Evolutionary conservation across 192 early-diverging fungal species (phyloP), one percentile per base, ranked within the genome.

Genomic region (Helicostylum pulchrum): DNA sequence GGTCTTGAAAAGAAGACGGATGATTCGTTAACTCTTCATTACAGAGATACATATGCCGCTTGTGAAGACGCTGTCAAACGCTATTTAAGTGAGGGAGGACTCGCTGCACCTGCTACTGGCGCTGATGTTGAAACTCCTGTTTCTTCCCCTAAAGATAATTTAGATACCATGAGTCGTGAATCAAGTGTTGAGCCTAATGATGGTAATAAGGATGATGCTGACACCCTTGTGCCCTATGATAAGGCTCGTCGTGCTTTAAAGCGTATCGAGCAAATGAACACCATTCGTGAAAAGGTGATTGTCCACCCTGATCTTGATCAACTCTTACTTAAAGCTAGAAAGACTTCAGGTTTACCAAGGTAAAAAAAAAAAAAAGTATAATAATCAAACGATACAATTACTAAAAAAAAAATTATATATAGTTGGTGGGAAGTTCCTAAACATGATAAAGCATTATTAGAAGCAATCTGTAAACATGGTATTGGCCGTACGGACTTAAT

Each of bases 391-490:
- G n/a, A n/a, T n/a, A n/a, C n/a, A n/a, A n/a, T 26, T 26, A 26
- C 26, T 26, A 26, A 26, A 26, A 36, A 26, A 26, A 26, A 36
- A 0, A 36, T 56, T 26, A 60, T 70, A 42, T 57, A 5, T 43
- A 88, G 83, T 42, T 93, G 91, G 91, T 93, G 91, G 91, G 76
- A 73, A 31, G 74, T 85, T 42, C 77, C 83, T 14, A 75, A 80
- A 11, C 83, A 90, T 56, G 91, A 93, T 58, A 70, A 71, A 26
- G 80, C 78, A 21, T 86, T 92, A 54, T 66, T 93, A 54, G 73
- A 78, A 55, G 91, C 85, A 12, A 78, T 93, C 53, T 83, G 83
- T 36, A 84, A 83, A 60, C 89, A 86, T 71, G 91, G 91, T 19
- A 70, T 86, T 32, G 81, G 79, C 44, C 79, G 88, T 26, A 77